Percentiles rank a stretch among this genome's conserved stretches.
Conservation (phyloP, 345 rosid genomes). For the Abelmoschus esculentus region DNA sequence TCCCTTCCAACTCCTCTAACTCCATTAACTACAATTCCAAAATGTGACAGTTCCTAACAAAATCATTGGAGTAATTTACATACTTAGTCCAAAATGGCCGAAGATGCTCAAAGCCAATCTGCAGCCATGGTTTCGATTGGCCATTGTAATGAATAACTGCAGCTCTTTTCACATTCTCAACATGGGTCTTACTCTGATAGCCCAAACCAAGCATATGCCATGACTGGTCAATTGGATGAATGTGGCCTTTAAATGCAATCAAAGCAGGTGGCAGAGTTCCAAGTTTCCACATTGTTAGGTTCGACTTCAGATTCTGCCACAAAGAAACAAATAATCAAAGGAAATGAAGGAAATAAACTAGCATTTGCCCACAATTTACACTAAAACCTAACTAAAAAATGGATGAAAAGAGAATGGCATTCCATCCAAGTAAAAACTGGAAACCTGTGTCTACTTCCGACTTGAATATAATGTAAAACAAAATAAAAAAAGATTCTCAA, state of each 20-base stretch:
- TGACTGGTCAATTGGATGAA: slow-evolving; percentile 66
- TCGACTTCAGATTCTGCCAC: slow-evolving; percentile 74
- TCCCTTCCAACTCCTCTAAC: slow-evolving; percentile 25
- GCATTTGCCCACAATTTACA: too few species aligned
- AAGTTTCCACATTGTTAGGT: slow-evolving; percentile 92
- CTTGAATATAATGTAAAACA: neutral
- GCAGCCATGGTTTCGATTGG: slow-evolving; percentile 95
- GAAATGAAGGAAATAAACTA: neutral
- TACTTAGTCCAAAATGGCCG: slow-evolving; percentile 95
- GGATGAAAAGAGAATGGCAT: too few species aligned
- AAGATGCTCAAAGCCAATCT: slow-evolving; percentile 92
- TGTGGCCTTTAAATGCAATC: slow-evolving; percentile 84
- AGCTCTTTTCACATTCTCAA: slow-evolving; percentile 60
- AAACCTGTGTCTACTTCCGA: too few species aligned
- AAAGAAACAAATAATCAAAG: slow-evolving; percentile 16
- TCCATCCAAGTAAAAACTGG: too few species aligned
- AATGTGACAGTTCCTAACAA: slow-evolving; percentile 86
- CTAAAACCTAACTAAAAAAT: too few species aligned
- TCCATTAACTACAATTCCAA: slow-evolving; percentile 52
- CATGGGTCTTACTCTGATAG: slow-evolving; percentile 67
- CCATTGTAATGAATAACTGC: slow-evolving; percentile 97
- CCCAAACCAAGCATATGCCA: slow-evolving; percentile 99
- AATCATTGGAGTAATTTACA: slow-evolving; percentile 83
- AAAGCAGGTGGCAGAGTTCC: slow-evolving; percentile 96
- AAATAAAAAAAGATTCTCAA: neutral